Evolutionary conservation across 2,329 filamentous ascomycete species (phyloP).

Genomic region (Trichophyton equinum): DNA sequence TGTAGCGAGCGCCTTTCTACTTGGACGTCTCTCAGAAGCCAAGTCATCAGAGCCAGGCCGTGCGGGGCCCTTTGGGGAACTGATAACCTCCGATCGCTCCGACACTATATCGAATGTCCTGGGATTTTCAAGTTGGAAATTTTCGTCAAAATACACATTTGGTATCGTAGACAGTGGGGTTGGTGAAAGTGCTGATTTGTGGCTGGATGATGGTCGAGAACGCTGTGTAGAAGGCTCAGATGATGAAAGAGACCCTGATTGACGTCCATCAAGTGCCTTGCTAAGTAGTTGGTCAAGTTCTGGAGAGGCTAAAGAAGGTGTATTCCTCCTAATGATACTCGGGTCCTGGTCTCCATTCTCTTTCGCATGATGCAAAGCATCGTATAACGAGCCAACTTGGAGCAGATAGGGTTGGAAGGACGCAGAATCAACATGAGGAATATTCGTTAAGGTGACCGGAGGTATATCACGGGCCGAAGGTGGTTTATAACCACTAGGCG

Average conservation of each 20-base stretch:
- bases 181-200: constrained; percentile 38
- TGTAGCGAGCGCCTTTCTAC: constrained; percentile 76
- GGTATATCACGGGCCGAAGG: constrained; percentile 84
- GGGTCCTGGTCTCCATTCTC: constrained; percentile 57
- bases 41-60: constrained; percentile 30
- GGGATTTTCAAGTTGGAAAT: constrained; percentile 91
- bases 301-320: constrained; percentile 33
- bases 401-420: constrained; percentile 75
- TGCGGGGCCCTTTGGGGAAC: constrained; percentile 48
- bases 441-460: constrained; percentile 80
- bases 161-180: constrained; percentile 89
- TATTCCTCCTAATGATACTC: constrained; percentile 34
- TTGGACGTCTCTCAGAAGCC: constrained; percentile 5
- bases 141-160: constrained; percentile 82
- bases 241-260: constrained; percentile 17
- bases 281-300: constrained; percentile 39
- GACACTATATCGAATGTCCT: constrained; percentile 94
- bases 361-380: constrained; percentile 74
- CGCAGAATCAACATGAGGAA: constrained; percentile 63
- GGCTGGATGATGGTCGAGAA: constrained; percentile 31
- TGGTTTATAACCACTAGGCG: constrained; percentile 62
- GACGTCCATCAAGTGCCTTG: constrained; percentile 30
- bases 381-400: constrained; percentile 77
- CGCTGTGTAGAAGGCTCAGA: constrained; percentile 6
- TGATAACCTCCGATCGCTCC: constrained; percentile 91